These are phyloP conservation scores for Tetrahymena elliotti DNA, from an alignment of 73 alveolate species.

Conservation along the genomic window DNA sequence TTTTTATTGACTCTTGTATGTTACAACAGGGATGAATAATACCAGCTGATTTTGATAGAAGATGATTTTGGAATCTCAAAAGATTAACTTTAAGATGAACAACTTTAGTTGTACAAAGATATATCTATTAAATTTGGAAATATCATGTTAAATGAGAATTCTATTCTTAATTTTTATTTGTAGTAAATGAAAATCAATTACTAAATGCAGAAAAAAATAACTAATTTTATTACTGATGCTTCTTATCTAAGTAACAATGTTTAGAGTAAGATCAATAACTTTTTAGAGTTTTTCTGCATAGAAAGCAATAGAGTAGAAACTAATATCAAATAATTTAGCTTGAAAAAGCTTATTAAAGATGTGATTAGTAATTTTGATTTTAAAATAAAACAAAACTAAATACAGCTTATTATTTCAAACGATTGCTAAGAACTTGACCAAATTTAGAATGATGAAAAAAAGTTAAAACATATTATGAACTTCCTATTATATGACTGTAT, in stretches of 20 bases:
- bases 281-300: background rate
- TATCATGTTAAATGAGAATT: background rate
- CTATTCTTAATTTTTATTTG: background rate
- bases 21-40: background rate
- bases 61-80: background rate
- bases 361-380: background rate
- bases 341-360: background rate
- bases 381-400: background rate
- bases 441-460: background rate
- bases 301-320: background rate
- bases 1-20: background rate
- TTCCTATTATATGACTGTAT: background rate
- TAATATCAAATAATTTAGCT: background rate
- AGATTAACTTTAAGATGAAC: background rate
- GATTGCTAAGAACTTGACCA: background rate
- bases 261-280: background rate
- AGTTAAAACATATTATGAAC: background rate
- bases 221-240: background rate
- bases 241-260: background rate
- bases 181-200: background rate
- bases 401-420: background rate
- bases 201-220: background rate
- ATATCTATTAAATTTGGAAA: background rate
- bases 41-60: background rate
- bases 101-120: background rate